A percentile compares a stretch with the other conserved stretches of the same genome.
Evolutionary conservation across 192 early-diverging fungal species (phyloP).

Genomic region (Blastocladiella britannica): DNA sequence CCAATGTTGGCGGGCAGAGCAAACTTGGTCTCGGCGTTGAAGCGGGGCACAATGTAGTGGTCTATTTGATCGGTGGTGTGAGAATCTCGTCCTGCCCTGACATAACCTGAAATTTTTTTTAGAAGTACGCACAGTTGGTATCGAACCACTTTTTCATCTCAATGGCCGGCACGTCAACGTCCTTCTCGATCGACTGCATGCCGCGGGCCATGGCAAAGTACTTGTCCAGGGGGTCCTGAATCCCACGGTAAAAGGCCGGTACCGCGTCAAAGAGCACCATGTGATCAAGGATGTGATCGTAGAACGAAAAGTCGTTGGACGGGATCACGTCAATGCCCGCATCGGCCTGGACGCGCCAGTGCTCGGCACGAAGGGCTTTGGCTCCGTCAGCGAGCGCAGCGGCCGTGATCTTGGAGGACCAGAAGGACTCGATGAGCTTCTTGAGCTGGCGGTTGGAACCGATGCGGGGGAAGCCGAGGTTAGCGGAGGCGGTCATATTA

Average conservation of each 20-base stretch:
- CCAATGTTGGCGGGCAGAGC: constrained; percentile 24
- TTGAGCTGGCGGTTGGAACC: constrained; percentile 90
- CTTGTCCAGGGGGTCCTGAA: constrained; percentile 45
- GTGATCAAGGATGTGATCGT: constrained; percentile 72
- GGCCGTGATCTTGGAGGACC: constrained; percentile 65
- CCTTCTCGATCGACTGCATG: constrained; percentile 47
- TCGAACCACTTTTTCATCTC: constrained; percentile 99
- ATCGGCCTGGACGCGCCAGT: constrained; percentile 55
- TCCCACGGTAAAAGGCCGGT: constrained; percentile 44
- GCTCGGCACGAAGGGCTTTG: constrained; percentile 40
- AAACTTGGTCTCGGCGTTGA: constrained; percentile 55
- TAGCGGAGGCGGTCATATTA: constrained; percentile 20
- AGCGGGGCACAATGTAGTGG: constrained; percentile 66
- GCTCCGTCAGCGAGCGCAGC: constrained; percentile 43
- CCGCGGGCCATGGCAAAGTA: constrained; percentile 99
- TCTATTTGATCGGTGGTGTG: constrained; percentile 7
- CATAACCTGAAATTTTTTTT: background rate
- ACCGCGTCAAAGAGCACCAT: constrained; percentile 37
- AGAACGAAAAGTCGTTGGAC: constrained; percentile 85
- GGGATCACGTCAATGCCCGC: constrained; percentile 68
- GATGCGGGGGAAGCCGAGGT: constrained; percentile 77
- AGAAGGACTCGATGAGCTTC: constrained; percentile 83
- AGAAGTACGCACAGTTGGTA: constrained; percentile 49
- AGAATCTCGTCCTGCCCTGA: too few relatives aligned
- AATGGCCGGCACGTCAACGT: constrained; percentile 76